phyloP scores from a whole-genome alignment of 2,329 filamentous ascomycete species.

The Emmonsiellopsis sp. region DNA sequence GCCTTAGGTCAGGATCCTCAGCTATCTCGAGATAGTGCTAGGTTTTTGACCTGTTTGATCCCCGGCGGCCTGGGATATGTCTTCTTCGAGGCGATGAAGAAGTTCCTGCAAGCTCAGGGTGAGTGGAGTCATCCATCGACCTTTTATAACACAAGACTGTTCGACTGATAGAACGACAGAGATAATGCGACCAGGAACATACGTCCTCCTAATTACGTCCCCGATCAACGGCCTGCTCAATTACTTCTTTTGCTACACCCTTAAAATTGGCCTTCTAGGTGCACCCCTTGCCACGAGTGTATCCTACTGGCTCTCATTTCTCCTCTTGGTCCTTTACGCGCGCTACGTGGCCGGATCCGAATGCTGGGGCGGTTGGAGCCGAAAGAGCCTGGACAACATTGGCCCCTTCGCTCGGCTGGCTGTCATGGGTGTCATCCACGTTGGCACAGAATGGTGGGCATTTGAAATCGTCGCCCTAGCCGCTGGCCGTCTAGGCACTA shows the following conservation, averaged over 20 bases:
- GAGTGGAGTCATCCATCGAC: constrained; percentile 6
- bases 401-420: constrained; percentile 66
- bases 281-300: constrained; percentile 76
- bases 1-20: constrained; percentile 68
- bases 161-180: constrained; percentile 25
- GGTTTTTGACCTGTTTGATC: constrained; percentile 63
- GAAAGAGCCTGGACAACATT: constrained; percentile 57
- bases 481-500: constrained; percentile 69
- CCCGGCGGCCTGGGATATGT: constrained; percentile 80
- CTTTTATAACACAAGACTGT: background rate
- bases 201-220: constrained; percentile 52
- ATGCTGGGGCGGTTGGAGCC: constrained; percentile 70
- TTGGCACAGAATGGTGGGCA: constrained; percentile 91
- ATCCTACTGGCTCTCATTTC: constrained; percentile 77
- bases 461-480: constrained; percentile 84
- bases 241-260: constrained; percentile 62
- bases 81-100: constrained; percentile 72
- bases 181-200: constrained; percentile 57
- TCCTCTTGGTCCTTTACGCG: constrained; percentile 65
- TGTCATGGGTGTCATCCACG: constrained; percentile 66
- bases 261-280: constrained; percentile 64
- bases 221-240: constrained; percentile 51
- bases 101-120: constrained; percentile 51
- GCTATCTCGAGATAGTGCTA: constrained; percentile 63
- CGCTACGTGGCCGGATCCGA: constrained; percentile 60